phyloP scores from a whole-genome alignment of 495 filamentous ascomycete genomes.

The Viridothelium virens region DNA sequence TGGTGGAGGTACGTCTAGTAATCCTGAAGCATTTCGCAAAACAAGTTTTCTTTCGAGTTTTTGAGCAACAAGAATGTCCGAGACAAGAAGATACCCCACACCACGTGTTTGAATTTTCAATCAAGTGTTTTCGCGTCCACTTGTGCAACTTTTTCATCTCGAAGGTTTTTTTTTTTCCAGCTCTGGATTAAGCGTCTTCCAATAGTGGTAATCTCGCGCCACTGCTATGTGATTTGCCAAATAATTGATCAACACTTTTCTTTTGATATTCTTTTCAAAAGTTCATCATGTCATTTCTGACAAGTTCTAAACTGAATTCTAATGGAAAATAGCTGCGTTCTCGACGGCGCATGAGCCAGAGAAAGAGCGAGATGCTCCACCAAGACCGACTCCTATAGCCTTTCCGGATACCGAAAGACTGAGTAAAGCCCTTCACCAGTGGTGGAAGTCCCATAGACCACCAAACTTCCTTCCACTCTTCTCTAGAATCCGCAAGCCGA shows the following conservation, averaged over 20 bases:
- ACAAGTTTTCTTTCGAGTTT: not conserved
- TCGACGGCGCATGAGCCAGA: constrained; percentile 21
- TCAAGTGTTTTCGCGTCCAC: too few species aligned
- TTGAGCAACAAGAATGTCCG: not conserved
- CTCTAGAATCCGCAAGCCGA: constrained; percentile 44
- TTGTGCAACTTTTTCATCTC: too few species aligned
- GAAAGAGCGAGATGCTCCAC: constrained; percentile 31
- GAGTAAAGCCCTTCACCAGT: not conserved
- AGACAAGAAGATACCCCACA: too few species aligned
- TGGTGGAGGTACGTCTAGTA: constrained; percentile 2
- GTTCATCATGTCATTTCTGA: too few species aligned
- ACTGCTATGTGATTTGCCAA: too few species aligned
- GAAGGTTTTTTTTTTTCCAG: not conserved
- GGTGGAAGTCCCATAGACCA: constrained; percentile 17
- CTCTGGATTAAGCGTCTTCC: not conserved
- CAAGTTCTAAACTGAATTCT: not conserved
- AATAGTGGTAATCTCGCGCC: not conserved
- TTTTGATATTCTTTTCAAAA: too few species aligned
- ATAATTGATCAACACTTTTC: too few species aligned
- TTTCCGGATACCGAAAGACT: constrained; percentile 27
- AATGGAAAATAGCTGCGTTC: constrained; percentile 13
- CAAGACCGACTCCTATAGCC: constrained; percentile 26
- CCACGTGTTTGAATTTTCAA: too few species aligned
- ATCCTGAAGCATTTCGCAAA: not conserved
- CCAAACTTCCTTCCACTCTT: constrained; percentile 39